phyloP scores from a whole-genome alignment of 1,284 basidiomycete genomes.

The Amylostereum areolatum region DNA sequence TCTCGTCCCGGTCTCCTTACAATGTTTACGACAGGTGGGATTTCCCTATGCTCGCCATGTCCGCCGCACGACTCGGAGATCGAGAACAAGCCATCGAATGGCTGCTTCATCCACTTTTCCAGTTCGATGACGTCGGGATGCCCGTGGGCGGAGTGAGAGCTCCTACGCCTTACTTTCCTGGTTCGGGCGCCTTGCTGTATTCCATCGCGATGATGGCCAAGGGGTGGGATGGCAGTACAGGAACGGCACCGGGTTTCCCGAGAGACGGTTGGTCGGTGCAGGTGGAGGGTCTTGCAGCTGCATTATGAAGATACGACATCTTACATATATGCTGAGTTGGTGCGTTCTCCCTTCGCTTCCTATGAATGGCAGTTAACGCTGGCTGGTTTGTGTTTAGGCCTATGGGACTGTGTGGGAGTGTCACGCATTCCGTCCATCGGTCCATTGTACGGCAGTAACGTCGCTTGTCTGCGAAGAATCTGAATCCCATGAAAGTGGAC shows the following conservation, averaged over 20 bases:
- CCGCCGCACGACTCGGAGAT: conserved; percentile 47
- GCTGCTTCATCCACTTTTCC: conserved; percentile 47
- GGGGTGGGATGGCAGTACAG: conserved; percentile 46
- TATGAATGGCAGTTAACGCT: too few relatives aligned
- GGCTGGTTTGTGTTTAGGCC: too few relatives aligned
- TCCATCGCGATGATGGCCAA: conserved; percentile 52
- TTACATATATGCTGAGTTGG: too few relatives aligned
- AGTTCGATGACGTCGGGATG: conserved; percentile 57
- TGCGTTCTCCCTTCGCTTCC: too few relatives aligned
- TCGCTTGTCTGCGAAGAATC: too few relatives aligned
- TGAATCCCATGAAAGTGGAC: too few relatives aligned
- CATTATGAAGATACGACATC: too few relatives aligned
- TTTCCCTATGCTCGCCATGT: conserved; percentile 59
- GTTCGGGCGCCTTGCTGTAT: conserved; percentile 44
- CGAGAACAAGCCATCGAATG: conserved; percentile 46
- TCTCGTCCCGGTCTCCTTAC: neutral
- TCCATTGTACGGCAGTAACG: too few relatives aligned
- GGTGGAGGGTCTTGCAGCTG: conserved; percentile 26
- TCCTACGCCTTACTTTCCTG: conserved; percentile 58
- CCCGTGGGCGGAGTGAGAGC: conserved; percentile 52
- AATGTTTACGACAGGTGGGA: conserved; percentile 39
- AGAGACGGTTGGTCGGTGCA: conserved; percentile 37
- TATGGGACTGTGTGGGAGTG: too few relatives aligned
- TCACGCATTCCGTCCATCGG: too few relatives aligned
- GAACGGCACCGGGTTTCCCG: conserved; percentile 43